These are phyloP conservation scores for Papilionanthe hybrid DNA, from an alignment of 116 monocot genomes.

Conservation along the genomic window DNA sequence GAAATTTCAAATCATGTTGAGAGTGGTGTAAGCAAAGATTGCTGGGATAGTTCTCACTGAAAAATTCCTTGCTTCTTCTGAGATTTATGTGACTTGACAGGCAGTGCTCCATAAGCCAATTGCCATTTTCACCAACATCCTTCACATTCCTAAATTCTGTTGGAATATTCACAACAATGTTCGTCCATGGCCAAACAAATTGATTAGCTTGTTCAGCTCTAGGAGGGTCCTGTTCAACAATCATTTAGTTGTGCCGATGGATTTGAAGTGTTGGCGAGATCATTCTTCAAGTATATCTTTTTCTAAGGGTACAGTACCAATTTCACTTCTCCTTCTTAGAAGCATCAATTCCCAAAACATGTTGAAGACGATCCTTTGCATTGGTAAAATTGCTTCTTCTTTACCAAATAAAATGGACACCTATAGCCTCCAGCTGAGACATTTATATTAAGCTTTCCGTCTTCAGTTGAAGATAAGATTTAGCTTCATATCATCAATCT, in stretches of 20 bases:
- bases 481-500: slow-evolving; percentile 45
- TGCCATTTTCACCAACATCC: slow-evolving; percentile 39
- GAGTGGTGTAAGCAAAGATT: no score
- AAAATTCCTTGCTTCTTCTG: no score
- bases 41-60: no score
- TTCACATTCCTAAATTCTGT: slow-evolving; percentile 27
- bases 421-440: slow-evolving; percentile 31
- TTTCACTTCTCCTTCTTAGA: slow-evolving; percentile 35
- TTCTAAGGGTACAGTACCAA: slow-evolving; percentile 48
- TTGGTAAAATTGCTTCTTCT: slow-evolving; percentile 66
- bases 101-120: slow-evolving; percentile 24
- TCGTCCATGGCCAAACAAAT: slow-evolving; percentile 78
- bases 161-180: slow-evolving; percentile 48
- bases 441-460: slow-evolving; percentile 26
- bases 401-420: slow-evolving; percentile 78
- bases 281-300: slow-evolving; percentile 43
- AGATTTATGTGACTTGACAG: no score
- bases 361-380: slow-evolving; percentile 72
- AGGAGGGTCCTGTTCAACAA: slow-evolving; percentile 10
- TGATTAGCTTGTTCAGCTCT: slow-evolving; percentile 19
- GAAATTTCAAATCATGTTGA: no score
- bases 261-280: slow-evolving; percentile 11
- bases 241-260: slow-evolving; percentile 6
- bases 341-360: slow-evolving; percentile 51
- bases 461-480: slow-evolving; percentile 37